Evolutionary conservation across 2,329 filamentous ascomycete species (phyloP), one percentile per base, ranked within the genome.

Genomic region (Plectosphaerella plurivora): DNA sequence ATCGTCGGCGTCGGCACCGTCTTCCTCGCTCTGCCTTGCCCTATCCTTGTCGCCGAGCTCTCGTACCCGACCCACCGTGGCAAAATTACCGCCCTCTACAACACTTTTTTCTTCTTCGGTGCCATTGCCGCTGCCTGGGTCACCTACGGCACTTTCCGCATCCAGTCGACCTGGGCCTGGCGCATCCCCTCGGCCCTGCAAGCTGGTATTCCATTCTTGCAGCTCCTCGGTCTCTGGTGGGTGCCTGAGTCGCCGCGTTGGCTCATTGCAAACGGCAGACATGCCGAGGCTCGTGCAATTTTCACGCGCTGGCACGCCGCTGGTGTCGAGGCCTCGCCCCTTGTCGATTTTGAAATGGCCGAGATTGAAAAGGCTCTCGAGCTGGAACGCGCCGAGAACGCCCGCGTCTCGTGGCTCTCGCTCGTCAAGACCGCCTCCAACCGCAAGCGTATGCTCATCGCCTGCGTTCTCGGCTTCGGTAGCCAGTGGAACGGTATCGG

Each of bases 191-290:
- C 59, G 1, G 44, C 60, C 2, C 52, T 68, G 25, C 65, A 67
- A 22, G 59, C 59, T 73, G 7, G 80, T 71, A 51, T 74, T 81
- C 59, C 69, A 6, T 51, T 53, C 5, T 22, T 55, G 2, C 53
- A 57, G 12, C 37, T 49, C 24, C 36, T 25, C 1, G 47, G 54
- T 25, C 48, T 52, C 45, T 55, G 46, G 37, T 51, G 49, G 15
- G 50, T 86, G 1, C 83, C 84, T 0, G 83, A 87, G 59, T 83
- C 79, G 3, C 83, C 83, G 3, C 33, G 83, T 53, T 86, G 82
- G 82, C 70, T 85, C 16, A 79, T 83, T 51, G 75, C 76, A 54
- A 76, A 82, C 52, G 73, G 76, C 54, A 75, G 77, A 41, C 67
- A 73, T 11, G 76, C 81, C 7, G 68, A 81, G 50, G 78, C 81